Conservation (phyloP, 495 filamentous ascomycete species). For the Penicillium taxi region DNA sequence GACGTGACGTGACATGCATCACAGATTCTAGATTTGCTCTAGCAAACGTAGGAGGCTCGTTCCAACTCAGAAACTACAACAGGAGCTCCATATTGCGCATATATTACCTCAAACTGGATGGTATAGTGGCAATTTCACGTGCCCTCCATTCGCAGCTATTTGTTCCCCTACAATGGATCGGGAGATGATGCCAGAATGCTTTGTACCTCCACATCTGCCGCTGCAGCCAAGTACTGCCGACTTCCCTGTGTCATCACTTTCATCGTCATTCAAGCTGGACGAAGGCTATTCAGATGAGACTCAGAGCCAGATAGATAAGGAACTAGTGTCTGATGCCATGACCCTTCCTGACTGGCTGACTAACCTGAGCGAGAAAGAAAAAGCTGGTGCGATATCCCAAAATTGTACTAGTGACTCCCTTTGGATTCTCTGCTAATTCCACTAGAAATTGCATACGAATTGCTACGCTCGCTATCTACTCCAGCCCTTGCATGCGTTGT, state of each 20-base stretch:
- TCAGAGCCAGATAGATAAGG: conserved; percentile 46
- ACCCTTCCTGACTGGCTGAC: conserved; percentile 47
- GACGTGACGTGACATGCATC: conserved; percentile 18
- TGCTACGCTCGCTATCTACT: conserved; percentile 67
- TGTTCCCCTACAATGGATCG: conserved; percentile 26
- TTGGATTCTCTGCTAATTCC: conserved; percentile 4
- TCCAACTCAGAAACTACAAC: neutral
- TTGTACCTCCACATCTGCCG: conserved; percentile 16
- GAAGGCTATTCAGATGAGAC: conserved; percentile 63
- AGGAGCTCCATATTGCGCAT: no score
- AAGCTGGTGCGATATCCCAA: conserved; percentile 41
- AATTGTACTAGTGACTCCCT: conserved; percentile 2
- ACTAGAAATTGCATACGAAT: conserved; percentile 43
- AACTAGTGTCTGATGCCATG: conserved; percentile 28
- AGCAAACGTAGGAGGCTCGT: neutral
- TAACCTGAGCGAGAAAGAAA: conserved; percentile 43
- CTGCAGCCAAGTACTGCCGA: conserved; percentile 22
- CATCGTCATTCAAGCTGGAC: conserved; percentile 47
- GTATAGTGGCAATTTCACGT: no score
- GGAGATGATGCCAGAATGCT: conserved; percentile 16
- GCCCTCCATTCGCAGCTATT: neutral
- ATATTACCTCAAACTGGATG: no score
- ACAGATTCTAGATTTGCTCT: no score
- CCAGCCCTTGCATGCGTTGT: conserved; percentile 71
- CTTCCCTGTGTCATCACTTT: conserved; percentile 27